A percentile compares a stretch with the other conserved stretches of the same genome.
phyloP scores from a whole-genome alignment of 108 stramenopile species.

The Seminavis robusta region DNA sequence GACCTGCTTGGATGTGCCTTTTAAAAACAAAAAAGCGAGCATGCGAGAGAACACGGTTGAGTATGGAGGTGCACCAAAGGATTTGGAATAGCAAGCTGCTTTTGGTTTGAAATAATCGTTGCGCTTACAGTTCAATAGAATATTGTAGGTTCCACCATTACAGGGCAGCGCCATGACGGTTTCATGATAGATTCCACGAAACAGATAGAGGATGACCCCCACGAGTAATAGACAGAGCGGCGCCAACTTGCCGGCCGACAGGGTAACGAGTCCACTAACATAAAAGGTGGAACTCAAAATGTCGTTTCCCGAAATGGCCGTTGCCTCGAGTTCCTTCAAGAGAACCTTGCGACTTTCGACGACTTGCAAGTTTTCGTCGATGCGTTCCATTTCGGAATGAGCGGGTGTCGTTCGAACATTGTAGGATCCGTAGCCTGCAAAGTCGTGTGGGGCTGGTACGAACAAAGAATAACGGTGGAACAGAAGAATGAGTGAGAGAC shows the following conservation, averaged over 20 bases:
- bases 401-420: slow-evolving; percentile 21
- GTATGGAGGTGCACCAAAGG: too few relatives aligned
- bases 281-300: slow-evolving; percentile 56
- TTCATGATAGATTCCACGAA: slow-evolving; percentile 65
- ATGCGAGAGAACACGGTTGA: too few relatives aligned
- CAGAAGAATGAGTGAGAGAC: neutral
- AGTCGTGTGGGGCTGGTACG: slow-evolving; percentile 24
- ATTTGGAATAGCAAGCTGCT: too few relatives aligned
- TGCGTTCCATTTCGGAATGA: slow-evolving; percentile 8
- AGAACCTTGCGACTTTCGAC: slow-evolving; percentile 10
- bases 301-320: slow-evolving; percentile 74
- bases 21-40: too few relatives aligned
- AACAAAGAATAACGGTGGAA: neutral
- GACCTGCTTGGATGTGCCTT: slow-evolving; percentile 59
- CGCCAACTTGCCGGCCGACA: slow-evolving; percentile 55
- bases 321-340: slow-evolving; percentile 53
- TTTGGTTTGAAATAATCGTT: too few relatives aligned
- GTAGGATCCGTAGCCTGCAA: slow-evolving; percentile 34
- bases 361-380: slow-evolving; percentile 7
- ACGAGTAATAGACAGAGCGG: slow-evolving; percentile 59
- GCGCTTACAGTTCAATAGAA: slow-evolving; percentile 63
- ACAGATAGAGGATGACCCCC: slow-evolving; percentile 55
- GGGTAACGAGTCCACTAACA: slow-evolving; percentile 47
- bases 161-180: slow-evolving; percentile 68
- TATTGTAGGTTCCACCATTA: slow-evolving; percentile 77